A percentile compares a stretch with the other conserved stretches of the same genome.
Conservation (phyloP, 1,284 basidiomycete genomes). For the Ganoderma leucocontextum region DNA sequence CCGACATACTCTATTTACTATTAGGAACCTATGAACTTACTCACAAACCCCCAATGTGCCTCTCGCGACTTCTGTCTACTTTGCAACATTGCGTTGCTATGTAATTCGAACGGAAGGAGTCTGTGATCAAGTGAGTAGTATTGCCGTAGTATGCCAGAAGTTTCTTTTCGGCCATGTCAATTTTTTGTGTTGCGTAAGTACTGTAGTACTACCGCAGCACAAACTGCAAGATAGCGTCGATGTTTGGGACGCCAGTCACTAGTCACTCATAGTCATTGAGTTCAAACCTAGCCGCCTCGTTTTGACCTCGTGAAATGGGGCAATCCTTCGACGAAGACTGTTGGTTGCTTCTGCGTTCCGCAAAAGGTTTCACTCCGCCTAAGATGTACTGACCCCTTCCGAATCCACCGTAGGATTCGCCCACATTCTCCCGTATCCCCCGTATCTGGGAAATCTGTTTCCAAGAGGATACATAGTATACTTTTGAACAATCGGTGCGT, state of each 20-base stretch:
- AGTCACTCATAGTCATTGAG: not conserved
- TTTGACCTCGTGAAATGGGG: not conserved
- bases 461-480: not conserved
- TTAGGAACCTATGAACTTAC: not conserved
- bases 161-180: too few relatives aligned
- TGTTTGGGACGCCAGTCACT: too few relatives aligned
- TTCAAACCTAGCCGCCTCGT: not conserved
- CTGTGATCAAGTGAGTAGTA: too few relatives aligned
- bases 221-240: not conserved
- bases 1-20: not conserved
- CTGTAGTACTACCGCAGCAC: constrained; percentile 4
- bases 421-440: not conserved
- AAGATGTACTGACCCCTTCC: not conserved
- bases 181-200: too few relatives aligned
- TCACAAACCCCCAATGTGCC: too few relatives aligned
- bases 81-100: too few relatives aligned
- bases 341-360: not conserved
- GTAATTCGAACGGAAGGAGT: too few relatives aligned
- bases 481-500: not conserved
- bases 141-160: too few relatives aligned
- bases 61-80: too few relatives aligned
- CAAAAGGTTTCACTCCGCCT: not conserved
- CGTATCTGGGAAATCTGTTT: not conserved
- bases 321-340: not conserved
- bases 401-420: not conserved